These are phyloP conservation scores for Xylaria venustula DNA, from an alignment of 495 filamentous ascomycete genomes.

Conservation along the genomic window DNA sequence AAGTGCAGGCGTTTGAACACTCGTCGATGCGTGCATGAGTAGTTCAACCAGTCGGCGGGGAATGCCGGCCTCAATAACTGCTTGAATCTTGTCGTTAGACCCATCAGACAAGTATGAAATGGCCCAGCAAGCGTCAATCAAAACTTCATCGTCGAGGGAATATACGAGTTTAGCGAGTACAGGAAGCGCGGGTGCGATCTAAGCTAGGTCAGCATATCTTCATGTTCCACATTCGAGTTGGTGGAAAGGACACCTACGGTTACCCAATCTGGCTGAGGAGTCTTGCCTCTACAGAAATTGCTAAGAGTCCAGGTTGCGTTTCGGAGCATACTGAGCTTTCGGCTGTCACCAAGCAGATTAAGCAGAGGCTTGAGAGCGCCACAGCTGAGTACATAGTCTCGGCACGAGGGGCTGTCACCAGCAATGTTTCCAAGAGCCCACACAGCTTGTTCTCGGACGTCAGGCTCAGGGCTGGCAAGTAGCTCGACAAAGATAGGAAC, in stretches of 20 bases:
- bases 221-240: background rate
- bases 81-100: constrained; percentile 98
- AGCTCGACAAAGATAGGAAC: constrained; percentile 99
- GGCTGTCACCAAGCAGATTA: constrained; percentile 87
- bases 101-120: constrained; percentile 99
- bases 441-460: constrained; percentile 97
- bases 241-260: constrained; percentile 61
- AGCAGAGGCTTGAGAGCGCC: constrained; percentile 90
- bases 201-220: constrained; percentile 24
- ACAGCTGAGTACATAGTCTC: constrained; percentile 88
- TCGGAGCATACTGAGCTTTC: constrained; percentile 98
- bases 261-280: constrained; percentile 96
- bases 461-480: constrained; percentile 90
- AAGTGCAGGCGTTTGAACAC: constrained; percentile 96
- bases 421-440: constrained; percentile 99
- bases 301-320: constrained; percentile 99
- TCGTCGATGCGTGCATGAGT: constrained; percentile 98
- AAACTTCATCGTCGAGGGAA: constrained; percentile 95
- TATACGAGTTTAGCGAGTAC: constrained; percentile 97
- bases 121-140: constrained; percentile 99
- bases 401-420: constrained; percentile 94
- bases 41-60: constrained; percentile 96
- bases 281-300: constrained; percentile 99
- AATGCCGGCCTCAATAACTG: constrained; percentile 97
- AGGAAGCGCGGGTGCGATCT: constrained; percentile 96